Percentiles rank a stretch among this genome's conserved stretches.
Conservation (phyloP, 73 alveolate genomes). For the Stentor roeselii region DNA sequence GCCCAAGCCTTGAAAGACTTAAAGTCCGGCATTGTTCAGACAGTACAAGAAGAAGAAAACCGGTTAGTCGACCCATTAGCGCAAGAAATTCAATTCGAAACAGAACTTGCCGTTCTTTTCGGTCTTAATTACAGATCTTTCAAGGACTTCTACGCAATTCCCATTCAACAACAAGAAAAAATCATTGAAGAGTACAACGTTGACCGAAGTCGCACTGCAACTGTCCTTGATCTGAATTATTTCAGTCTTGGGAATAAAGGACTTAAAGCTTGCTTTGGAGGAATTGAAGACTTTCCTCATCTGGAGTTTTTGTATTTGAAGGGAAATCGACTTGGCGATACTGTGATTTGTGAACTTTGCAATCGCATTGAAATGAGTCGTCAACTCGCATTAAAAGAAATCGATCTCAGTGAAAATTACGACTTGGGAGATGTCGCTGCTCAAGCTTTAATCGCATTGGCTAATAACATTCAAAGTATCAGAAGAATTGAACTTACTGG, state of each 20-base stretch:
- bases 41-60: neutral
- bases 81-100: slow-evolving; percentile 12
- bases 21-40: neutral
- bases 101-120: neutral
- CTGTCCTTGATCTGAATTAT: slow-evolving; percentile 5
- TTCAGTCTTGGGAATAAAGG: slow-evolving; percentile 16
- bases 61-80: neutral
- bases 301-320: slow-evolving; percentile 10
- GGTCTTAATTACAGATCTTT: neutral
- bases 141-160: neutral
- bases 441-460: neutral
- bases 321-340: neutral
- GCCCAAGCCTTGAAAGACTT: slow-evolving; percentile 11
- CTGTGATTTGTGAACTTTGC: slow-evolving; percentile 14
- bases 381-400: neutral
- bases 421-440: slow-evolving; percentile 6
- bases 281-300: slow-evolving; percentile 26
- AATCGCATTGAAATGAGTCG: neutral
- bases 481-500: neutral
- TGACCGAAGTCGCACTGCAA: neutral
- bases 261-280: slow-evolving; percentile 3
- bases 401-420: neutral
- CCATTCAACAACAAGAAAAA: slow-evolving; percentile 5
- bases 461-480: neutral
- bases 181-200: neutral